Base-by-base conservation (phyloP, 78 protist species). In the Dictyostelium firmibasis region DNA sequence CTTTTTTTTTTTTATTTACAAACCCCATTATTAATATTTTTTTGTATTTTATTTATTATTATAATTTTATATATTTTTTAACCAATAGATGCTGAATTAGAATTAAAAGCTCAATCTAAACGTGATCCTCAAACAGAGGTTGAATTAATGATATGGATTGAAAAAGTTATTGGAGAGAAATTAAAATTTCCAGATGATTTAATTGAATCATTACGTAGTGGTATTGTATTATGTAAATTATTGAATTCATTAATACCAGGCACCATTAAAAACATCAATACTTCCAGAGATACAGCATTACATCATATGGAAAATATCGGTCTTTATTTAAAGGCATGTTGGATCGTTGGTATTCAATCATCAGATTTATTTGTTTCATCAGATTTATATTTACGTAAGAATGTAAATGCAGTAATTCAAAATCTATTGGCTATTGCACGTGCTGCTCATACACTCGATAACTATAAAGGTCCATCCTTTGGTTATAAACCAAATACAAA, bases 271-370 rank as follows among this genome's bases (percentile, higher is more conserved):
- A 84, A 83, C 77, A 76, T 92, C 1, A 85, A 92, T 84, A 27
- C 36, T 27, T n/a, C 67, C 0, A 67, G 60, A 27, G 74, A 69
- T 25, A 75, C 85, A 20, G 69, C 96, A 9, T 81, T 92, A 38
- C 82, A 83, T 75, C 83, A 81, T 23, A 75, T 92, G 43, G 96
- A 92, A 14, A 92, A 92, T 69, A 84, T 92, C 4, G 79, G 81
- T 50, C 64, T 84, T 25, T 92, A 92, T 25, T 36, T 92, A 5
- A 82, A 85, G 38, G 96, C 96, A 29, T 92, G 96, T 60, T 92
- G 96, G 96, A 85, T 78, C n/a, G 88, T 92, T 29, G 91, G 91
- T 35, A 74, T 92, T n/a, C 78, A 81, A n/a, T 70, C 91, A 3
- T 84, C 91, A 10, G 91, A 84, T 53, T 60, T 92, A 31, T 92